Evolutionary conservation across 1,139 yeast species (phyloP), one percentile per base, ranked within the genome.

Genomic region (Sugiyamaella paludigena): DNA sequence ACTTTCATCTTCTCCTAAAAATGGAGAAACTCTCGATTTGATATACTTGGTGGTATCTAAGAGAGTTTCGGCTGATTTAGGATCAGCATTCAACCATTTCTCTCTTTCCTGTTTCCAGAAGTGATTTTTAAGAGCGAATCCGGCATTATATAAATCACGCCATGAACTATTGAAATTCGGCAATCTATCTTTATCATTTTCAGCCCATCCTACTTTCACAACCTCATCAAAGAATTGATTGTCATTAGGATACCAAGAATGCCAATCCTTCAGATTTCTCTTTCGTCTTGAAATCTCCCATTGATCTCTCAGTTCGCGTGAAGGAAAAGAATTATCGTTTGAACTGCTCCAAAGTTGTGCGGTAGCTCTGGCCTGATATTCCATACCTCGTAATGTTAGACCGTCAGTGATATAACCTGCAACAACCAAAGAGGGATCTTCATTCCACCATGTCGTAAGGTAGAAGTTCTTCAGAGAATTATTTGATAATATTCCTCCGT

Each of bases 371-470:
- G 61, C 60, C 47, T 58, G 62, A 15, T 51, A 47, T 37, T 59
- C 62, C 40, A 56, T 46, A 2, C 53, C 56, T 12, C 56, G 41
- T 56, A 60, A 52, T 2, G 53, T 45, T 12, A 59, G 36, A 7
- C 61, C 58, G 28, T 59, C 62, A 9, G 54, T 55, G 36, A 59
- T 47, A 13, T 49, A 40, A 7, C 60, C 54, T 9, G 56, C 38
- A 3, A 58, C 44, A 1, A 53, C 62, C 31, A 59, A 43, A 26
- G 58, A 51, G 10, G 59, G 52, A 38, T 59, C 62, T 27, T 52
- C 48, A 15, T 58, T 58, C 62, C 62, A 59, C 61, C 61, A 59
- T 0, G 62, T 59, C 1, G 59, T 52, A 51, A 58, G 55, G 46
- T 53, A 58, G 12, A 53, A 30, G 40, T 58, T 59, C 19, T 45